Evolutionary conservation across 768 basidiomycete genomes (phyloP), one percentile per base, ranked within the genome.

Genomic region (Tremella fuciformis): DNA sequence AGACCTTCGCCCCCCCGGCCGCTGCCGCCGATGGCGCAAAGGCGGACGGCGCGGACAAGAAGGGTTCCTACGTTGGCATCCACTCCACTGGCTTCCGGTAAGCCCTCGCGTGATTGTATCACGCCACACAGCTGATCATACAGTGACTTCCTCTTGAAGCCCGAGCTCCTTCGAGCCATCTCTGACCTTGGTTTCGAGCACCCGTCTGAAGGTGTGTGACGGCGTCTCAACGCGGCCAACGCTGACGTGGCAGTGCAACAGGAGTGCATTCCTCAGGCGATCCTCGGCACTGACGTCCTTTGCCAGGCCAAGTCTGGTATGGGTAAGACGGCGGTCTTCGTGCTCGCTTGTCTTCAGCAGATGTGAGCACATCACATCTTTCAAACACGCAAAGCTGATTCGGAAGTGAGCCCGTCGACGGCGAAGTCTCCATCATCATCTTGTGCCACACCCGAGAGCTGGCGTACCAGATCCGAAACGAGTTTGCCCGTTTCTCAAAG

Each of bases 181-280:
- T 92, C 90, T 79, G 96, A 99, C 74, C 82, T 99, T n/a, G 96
- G 96, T 77, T 99, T 99, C 74, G 96, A 99, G 79, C 96, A 99
- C 80, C 96, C 96, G 55, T 98, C 94, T 51, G 96, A 99, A 84
- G 96, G 96, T 96, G 67, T 57, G 80, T 71, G 29, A 37, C 47
- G 29, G 19, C 21, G 40, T 22, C 22, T 8, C 15, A 40, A 19
- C n/a, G 16, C 42, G 8, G n/a, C 6, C 13, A 38, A 48, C 48
- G 47, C 50, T 58, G 39, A 63, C 42, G 40, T 37, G 39, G 24
- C 71, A 98, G 96, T 99, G 64, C 96, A 99, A 81, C 96, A 99
- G 82, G 96, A 99, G 82, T 98, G 96, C 79, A 98, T 99, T 70
- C 96, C 96, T 46, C 96, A 99, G 81, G 94, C 96, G 58, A 96